Base-by-base conservation (phyloP, 1,139 yeast species). In the Magnusiomyces clavatus region DNA sequence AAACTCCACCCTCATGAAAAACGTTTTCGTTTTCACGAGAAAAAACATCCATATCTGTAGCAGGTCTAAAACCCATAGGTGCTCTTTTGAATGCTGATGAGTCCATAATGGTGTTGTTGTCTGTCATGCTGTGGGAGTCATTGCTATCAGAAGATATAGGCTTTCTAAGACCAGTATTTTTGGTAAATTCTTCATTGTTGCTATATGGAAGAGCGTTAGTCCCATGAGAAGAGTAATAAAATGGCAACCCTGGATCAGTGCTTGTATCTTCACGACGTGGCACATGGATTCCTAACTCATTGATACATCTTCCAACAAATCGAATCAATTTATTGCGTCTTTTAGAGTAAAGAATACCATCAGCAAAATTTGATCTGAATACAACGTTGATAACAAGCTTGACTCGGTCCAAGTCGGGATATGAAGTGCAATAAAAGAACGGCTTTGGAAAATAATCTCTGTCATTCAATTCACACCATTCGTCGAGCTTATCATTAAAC, bases 381-480 rank as follows among this genome's bases (percentile, higher is more conserved):
- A 65, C 62, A 42, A 69, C 60, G 45, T 60, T 60, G 48, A 69
- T 57, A 19, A 60, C 57, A 43, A 72, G 52, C 12, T 57, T 53
- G 54, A 69, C 54, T 35, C 69, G 60, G 51, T 70, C 73, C 43
- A 72, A 61, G 40, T 69, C 71, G 3, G 69, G 63, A 47, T 62
- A 60, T 47, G 61, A 69, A 14, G 66, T 65, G 47, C 69, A 60
- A 50, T 66, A 64, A 53, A 67, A 59, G 57, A 60, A 69, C 1
- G 70, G 65, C 36, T 60, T 60, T 10, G 71, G 68, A 48, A 57
- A 46, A 56, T 57, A 72, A 52, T 71, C 74, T 44, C 75, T 66
- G 6, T 66, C 59, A 56, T 72, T 66, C 34, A 57, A 64, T 13
- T 55, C 60, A 31, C 69, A 57, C 54, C 69, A 72, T 52, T 62